Conservation (phyloP, 352 stramenopile genomes). For the Chrysophaeum taylorii region DNA sequence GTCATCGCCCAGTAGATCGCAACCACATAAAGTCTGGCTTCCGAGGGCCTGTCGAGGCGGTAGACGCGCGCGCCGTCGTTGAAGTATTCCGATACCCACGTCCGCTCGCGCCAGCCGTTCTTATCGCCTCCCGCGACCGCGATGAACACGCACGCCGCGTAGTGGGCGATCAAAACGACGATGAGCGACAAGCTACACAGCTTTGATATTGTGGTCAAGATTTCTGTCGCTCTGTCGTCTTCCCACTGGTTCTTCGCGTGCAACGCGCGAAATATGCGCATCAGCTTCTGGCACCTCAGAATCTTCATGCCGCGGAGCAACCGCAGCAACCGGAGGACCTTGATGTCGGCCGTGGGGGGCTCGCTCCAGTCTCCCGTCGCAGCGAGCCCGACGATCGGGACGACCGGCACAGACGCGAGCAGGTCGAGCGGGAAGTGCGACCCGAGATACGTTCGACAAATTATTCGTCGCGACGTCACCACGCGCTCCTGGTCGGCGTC, state of each 20-base stretch:
- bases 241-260: constrained; percentile 33
- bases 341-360: neutral
- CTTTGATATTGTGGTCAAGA: constrained; percentile 33
- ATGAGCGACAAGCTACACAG: constrained; percentile 50
- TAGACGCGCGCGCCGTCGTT: constrained; percentile 44
- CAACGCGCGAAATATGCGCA: constrained; percentile 26
- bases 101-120: constrained; percentile 17
- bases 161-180: constrained; percentile 55
- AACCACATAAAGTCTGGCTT: constrained; percentile 62
- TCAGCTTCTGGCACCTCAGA: constrained; percentile 2
- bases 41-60: constrained; percentile 23
- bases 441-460: neutral
- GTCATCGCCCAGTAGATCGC: constrained; percentile 67
- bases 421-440: neutral
- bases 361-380: too few relatives aligned
- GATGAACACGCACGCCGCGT: constrained; percentile 63
- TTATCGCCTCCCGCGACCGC: constrained; percentile 43
- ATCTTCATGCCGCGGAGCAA: neutral
- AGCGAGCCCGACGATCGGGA: neutral
- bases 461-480: neutral
- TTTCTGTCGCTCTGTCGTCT: constrained; percentile 21
- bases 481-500: neutral
- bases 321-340: neutral
- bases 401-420: neutral
- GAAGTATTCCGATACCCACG: neutral